Evolutionary conservation across 179 eudicot genomes (phyloP), one percentile per base, ranked within the genome.

Genomic region (Drosera spatulata): DNA sequence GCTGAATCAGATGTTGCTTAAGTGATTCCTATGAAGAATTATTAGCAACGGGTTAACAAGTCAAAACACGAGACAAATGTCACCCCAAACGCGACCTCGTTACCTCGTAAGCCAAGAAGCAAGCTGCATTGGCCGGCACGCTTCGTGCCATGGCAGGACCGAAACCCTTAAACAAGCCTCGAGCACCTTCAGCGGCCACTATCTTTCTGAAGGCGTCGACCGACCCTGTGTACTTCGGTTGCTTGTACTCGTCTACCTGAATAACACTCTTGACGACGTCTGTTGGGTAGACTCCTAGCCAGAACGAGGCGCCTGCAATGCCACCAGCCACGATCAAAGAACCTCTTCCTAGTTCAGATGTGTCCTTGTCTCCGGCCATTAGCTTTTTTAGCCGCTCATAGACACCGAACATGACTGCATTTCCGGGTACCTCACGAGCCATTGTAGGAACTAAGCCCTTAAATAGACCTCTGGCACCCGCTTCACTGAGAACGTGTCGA

Each of bases 81-180:
- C 73, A 89, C 38, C 95, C 96, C 65, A 91, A 77, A 80, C 85
- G 82, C 52, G 98, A 85, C 74, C 83, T 77, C 6, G 91, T 83
- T 6, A 91, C 55, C 69, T 91, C 98, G 74, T 91, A 91, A 0
- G 86, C 96, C 86, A 86, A 82, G 82, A 91, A 91, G 78, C 98
- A 91, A 39, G 98, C 98, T 0, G 87, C 98, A 79, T 91, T 91
- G 10, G 98, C 98, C 3, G 98, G 96, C 46, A 86, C 82, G 53
- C 98, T 91, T 39, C 98, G 66, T 1, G 72, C 85, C 96, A 91
- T 88, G 4, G 98, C 98, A 10, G 98, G 98, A 40, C 95, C 96
- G 51, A 88, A 91, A 33, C 98, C 98, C 75, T 88, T 91, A 66
- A 88, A 91, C 58, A 91, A 61, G 9, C 98, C 98, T 61, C 82